Evolutionary conservation across 495 filamentous ascomycete species (phyloP), one percentile per base, ranked within the genome.

Genomic region (Sporormia fimetaria): DNA sequence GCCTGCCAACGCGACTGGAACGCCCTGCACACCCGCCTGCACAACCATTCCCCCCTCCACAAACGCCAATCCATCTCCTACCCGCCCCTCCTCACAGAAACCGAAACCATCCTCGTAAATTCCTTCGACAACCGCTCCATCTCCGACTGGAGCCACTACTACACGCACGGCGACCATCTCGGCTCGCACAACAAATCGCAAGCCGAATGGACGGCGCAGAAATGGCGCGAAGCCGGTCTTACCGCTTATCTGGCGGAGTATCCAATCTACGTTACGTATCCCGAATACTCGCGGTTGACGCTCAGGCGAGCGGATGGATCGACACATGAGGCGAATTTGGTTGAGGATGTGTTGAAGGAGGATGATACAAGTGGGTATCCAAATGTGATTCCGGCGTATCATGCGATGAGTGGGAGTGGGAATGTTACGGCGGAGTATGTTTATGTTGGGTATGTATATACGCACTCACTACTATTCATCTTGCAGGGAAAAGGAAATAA

Each of bases 381-480:
- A 18, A 52, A 56, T 43, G 16, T 36, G 5, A 52, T 57, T 15
- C 58, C 58, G 10, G 53, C 51, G 4, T 61, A 51, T 40, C 54
- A 61, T 39, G 58, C 47, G 21, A 57, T 57, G 42, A 55, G 50
- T 21, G 33, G 16, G 0, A 55, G 46, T 33, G 57, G 58, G 9
- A 47, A 57, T 36, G 56, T 48, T 3, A 51, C 40, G 3, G 58
- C 43, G 2, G 44, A 59, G 31, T 57, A 49, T 29, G 51, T 61
- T 21, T 61, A 61, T 38, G 56, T 57, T 18, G 51, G 42, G 37
- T 47, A 30, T 31, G 42, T 24, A 37, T 6, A n/a, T n/a, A n/a
- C n/a, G n/a, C n/a, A n/a, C n/a, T n/a, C n/a, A n/a, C n/a, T n/a
- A n/a, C n/a, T n/a, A n/a, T n/a, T n/a, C n/a, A n/a, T n/a, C n/a